Base-by-base conservation (phyloP, 2,329 filamentous ascomycete genomes). In the Paracoccidioides brasiliensis region DNA sequence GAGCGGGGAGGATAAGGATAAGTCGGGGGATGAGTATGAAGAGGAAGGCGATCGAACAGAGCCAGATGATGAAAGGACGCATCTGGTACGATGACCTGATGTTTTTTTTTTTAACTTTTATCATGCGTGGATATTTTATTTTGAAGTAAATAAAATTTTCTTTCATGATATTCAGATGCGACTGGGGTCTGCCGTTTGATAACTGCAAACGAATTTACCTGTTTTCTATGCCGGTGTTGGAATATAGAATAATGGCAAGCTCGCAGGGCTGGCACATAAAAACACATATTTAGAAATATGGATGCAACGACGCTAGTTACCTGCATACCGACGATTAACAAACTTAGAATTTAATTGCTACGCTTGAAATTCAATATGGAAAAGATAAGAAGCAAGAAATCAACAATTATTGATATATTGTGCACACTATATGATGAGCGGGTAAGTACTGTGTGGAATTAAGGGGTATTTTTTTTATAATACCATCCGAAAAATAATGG, bases 1-100 rank as follows among this genome's bases (percentile, higher is more conserved):
- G 28, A 33, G 28, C 4, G 28, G 58, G 28, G 55, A 56, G 40
- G 56, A 55, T 14, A 53, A 57, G 33, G 49, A 75, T 0, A 75
- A 76, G 2, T 70, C 70, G 5, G 65, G 65, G 3, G 72, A 72
- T 1, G 72, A 75, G 38, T 77, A 79, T n/a, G 74, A 74, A 2
- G 66, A 65, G 12, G 65, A 67, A 54, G 69, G 64, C 33, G 66
- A 66, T 28, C 68, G 69, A 51, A 69, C 65, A 38, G 72, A 72
- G 54, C 70, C 64, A 9, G 33, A 52, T 32, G 28, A 52, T 41
- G 75, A 72, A 33, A 74, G 70, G 1, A 76, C 49, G 7, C 15
- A 15, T 30, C 15, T 52, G 49, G 38, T 42, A 12, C 5, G 35
- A 41, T 52, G 49, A 52, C 46, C 12, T 14, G 9, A 9, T 14